phyloP scores from a whole-genome alignment of 2,329 filamentous ascomycete species.

The Fusarium multiceps region DNA sequence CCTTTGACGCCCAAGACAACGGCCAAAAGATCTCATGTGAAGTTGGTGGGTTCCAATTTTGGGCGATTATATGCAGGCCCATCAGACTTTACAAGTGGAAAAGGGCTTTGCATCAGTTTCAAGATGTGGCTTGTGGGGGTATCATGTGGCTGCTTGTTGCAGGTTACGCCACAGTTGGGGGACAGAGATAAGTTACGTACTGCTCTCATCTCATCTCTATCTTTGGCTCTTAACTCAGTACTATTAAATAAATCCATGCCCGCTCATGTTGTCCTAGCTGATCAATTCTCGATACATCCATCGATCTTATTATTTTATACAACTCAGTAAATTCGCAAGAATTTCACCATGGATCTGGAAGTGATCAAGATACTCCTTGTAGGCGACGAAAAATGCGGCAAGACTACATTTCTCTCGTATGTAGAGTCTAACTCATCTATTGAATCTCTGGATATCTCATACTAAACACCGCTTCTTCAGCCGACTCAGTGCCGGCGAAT shows the following conservation, averaged over 20 bases:
- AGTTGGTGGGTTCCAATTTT: constrained; percentile 43
- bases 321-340: neutral
- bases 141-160: constrained; percentile 28
- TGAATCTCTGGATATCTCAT: constrained; percentile 11
- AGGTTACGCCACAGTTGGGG: constrained; percentile 33
- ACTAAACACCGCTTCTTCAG: constrained; percentile 49
- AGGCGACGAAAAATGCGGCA: constrained; percentile 70
- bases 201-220: constrained; percentile 41
- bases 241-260: constrained; percentile 19
- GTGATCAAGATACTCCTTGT: constrained; percentile 66
- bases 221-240: constrained; percentile 7
- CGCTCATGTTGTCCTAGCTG: neutral
- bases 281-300: neutral
- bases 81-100: constrained; percentile 37
- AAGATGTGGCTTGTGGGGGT: constrained; percentile 33
- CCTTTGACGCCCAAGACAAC: constrained; percentile 43
- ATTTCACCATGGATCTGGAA: constrained; percentile 58
- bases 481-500: constrained; percentile 62
- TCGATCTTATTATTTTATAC: neutral
- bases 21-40: constrained; percentile 46
- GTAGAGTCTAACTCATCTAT: constrained; percentile 47
- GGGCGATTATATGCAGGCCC: constrained; percentile 41
- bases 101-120: constrained; percentile 38
- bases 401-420: constrained; percentile 71
- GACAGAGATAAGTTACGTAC: constrained; percentile 44